A percentile compares a stretch with the other conserved stretches of the same genome.
phyloP scores from a whole-genome alignment of 2,329 filamentous ascomycete genomes.

The Diplodia intermedia region DNA sequence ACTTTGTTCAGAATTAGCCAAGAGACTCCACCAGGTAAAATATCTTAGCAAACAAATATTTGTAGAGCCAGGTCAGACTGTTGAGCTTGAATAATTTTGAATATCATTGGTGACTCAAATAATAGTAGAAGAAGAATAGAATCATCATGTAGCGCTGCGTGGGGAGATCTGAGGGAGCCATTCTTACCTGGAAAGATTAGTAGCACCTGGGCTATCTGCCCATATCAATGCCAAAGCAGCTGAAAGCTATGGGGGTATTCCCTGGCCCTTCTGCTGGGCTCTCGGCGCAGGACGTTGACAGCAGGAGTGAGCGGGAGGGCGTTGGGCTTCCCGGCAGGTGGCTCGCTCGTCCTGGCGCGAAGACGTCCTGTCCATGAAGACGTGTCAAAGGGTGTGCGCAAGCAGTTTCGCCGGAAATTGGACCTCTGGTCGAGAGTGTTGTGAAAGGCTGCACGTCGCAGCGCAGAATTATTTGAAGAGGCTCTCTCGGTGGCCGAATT shows the following conservation, averaged over 20 bases:
- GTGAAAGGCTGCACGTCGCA: background rate
- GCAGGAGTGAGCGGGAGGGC: no score
- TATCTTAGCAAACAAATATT: background rate
- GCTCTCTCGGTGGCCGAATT: slow-evolving; percentile 30
- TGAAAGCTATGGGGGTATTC: background rate
- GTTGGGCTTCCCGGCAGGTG: background rate
- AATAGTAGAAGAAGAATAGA: slow-evolving; percentile 45
- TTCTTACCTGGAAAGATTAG: slow-evolving; percentile 37
- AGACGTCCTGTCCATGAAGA: background rate
- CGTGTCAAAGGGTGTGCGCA: background rate
- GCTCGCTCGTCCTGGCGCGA: background rate
- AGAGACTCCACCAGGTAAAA: no score
- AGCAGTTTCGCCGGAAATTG: no score
- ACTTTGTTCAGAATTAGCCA: background rate
- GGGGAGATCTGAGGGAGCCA: background rate
- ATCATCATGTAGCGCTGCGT: slow-evolving; percentile 35
- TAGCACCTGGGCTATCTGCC: background rate
- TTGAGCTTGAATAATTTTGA: slow-evolving; percentile 59
- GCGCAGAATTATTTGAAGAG: slow-evolving; percentile 28
- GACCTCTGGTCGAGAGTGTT: background rate
- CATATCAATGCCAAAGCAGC: background rate
- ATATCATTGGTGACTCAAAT: slow-evolving; percentile 47
- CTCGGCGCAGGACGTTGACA: no score
- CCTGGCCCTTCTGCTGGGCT: no score
- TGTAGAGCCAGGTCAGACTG: slow-evolving; percentile 53